Conservation (phyloP, 2,329 filamentous ascomycete species). For the Metarhizium robertsii region DNA sequence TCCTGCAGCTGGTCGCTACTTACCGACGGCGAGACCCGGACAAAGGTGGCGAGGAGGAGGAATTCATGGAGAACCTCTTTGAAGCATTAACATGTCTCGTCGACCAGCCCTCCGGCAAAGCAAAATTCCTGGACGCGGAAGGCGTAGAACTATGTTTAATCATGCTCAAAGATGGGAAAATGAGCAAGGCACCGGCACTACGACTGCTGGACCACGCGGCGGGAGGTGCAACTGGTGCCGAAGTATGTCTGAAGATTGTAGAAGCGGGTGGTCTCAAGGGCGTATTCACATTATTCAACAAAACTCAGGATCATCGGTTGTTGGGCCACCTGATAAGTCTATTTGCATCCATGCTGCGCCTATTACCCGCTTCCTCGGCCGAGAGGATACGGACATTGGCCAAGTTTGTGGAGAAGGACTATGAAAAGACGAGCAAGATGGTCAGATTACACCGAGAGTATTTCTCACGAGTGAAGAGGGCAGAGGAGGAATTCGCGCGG, state of each 20-base stretch:
- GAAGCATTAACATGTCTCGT: conserved; percentile 74
- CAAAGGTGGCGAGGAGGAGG: conserved; percentile 81
- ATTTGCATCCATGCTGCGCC: conserved; percentile 71
- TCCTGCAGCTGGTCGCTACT: conserved; percentile 73
- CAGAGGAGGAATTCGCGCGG: conserved; percentile 37
- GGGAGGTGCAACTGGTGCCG: conserved; percentile 32
- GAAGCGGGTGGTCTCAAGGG: conserved; percentile 79
- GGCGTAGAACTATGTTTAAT: conserved; percentile 86
- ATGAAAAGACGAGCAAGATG: conserved; percentile 71
- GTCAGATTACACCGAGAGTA: conserved; percentile 65
- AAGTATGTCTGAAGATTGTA: conserved; percentile 67
- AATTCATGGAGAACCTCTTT: conserved; percentile 92
- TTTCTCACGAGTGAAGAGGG: conserved; percentile 47
- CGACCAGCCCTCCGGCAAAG: conserved; percentile 66
- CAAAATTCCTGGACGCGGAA: conserved; percentile 78
- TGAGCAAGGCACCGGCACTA: conserved; percentile 68
- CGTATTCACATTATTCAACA: conserved; percentile 81
- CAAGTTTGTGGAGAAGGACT: conserved; percentile 93
- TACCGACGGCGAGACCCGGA: conserved; percentile 82
- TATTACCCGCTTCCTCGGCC: conserved; percentile 67
- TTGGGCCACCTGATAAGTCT: conserved; percentile 78
- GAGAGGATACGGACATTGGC: conserved; percentile 75
- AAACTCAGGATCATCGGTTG: conserved; percentile 59
- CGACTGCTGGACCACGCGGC: conserved; percentile 79
- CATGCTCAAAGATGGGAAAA: conserved; percentile 83